Conservation (phyloP, 1,139 yeast species). For the Candida glucosophila region DNA sequence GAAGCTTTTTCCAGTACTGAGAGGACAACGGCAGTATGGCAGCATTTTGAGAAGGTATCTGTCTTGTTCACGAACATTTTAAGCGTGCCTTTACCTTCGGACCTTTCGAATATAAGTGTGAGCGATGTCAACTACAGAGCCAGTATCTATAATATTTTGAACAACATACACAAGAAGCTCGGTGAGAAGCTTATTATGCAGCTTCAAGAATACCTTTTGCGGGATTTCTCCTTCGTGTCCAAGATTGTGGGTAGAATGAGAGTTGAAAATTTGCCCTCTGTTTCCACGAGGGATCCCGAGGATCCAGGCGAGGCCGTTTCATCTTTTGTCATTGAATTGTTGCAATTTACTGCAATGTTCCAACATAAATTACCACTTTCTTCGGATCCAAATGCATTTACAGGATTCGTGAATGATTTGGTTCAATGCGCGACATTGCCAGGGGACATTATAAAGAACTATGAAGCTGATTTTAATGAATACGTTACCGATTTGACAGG, state of each 20-base stretch:
- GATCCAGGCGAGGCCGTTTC: slow-evolving; percentile 10
- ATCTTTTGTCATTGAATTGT: slow-evolving; percentile 12
- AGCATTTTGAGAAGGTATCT: slow-evolving; percentile 16
- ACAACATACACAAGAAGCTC: too few relatives aligned
- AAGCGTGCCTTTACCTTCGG: slow-evolving; percentile 8
- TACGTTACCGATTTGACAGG: slow-evolving; percentile 73
- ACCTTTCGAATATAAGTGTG: too few relatives aligned
- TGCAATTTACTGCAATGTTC: slow-evolving; percentile 17
- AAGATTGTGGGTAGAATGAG: too few relatives aligned
- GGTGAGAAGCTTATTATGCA: slow-evolving; percentile 18
- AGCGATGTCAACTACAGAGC: slow-evolving; percentile 16
- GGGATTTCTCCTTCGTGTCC: slow-evolving; percentile 15
- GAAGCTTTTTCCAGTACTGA: slow-evolving; percentile 31
- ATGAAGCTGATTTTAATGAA: slow-evolving; percentile 49
- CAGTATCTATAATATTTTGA: slow-evolving; percentile 21
- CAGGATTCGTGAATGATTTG: slow-evolving; percentile 15
- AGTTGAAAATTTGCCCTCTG: slow-evolving; percentile 5
- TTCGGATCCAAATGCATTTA: slow-evolving; percentile 5
- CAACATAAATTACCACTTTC: slow-evolving; percentile 19
- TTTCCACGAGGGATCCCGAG: slow-evolving; percentile 3
- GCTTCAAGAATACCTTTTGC: slow-evolving; percentile 10
- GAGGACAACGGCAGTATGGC: slow-evolving; percentile 22
- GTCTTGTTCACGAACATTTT: slow-evolving; percentile 13
- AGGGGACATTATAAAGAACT: slow-evolving; percentile 19
- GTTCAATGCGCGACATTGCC: slow-evolving; percentile 19